Conservation (phyloP, 768 basidiomycete genomes). For the Glaciozyma martinii region DNA sequence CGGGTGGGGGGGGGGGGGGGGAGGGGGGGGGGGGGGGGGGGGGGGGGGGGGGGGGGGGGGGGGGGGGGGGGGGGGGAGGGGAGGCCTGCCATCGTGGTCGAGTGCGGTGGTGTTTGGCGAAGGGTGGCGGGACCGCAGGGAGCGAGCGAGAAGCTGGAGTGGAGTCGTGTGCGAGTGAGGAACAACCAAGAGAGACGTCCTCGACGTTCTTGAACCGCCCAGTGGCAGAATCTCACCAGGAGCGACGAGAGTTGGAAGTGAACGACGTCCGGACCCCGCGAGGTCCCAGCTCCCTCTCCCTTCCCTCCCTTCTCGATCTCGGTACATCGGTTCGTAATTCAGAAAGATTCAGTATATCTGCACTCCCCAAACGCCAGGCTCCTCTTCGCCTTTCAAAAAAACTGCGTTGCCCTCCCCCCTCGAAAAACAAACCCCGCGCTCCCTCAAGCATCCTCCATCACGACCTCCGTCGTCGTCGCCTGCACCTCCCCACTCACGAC, state of each 20-base stretch:
- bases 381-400: background rate
- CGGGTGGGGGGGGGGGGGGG: background rate
- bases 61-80: too few species aligned
- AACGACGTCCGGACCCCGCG: too few species aligned
- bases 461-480: constrained; percentile 24
- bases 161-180: too few species aligned
- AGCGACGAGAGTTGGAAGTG: too few species aligned
- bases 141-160: background rate
- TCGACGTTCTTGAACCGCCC: too few species aligned
- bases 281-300: background rate
- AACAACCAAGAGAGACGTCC: too few species aligned
- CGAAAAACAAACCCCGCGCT: background rate
- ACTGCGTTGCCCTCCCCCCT: background rate
- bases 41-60: too few species aligned
- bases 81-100: too few species aligned
- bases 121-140: too few species aligned
- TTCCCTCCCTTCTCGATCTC: background rate
- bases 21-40: too few species aligned
- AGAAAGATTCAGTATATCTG: background rate
- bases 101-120: too few species aligned
- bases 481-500: constrained; percentile 21
- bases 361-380: background rate
- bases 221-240: too few species aligned
- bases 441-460: constrained; percentile 26
- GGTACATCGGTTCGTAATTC: background rate